phyloP scores from a whole-genome alignment of 2,329 filamentous ascomycete genomes.

The Colletotrichum lini region DNA sequence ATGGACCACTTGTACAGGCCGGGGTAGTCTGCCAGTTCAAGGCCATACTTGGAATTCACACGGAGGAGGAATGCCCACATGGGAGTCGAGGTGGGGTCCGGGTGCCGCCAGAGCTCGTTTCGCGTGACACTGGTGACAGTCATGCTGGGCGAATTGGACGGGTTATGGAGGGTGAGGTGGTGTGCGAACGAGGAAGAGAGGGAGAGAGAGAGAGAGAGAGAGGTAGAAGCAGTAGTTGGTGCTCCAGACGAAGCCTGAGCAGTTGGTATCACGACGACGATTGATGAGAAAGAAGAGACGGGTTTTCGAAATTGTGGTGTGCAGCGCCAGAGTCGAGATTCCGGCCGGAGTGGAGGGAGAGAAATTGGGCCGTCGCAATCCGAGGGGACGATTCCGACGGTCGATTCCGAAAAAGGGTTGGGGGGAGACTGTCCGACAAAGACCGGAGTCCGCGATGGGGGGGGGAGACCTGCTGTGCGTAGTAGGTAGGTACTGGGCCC shows the following conservation, averaged over 20 bases:
- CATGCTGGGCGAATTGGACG: conserved; percentile 32
- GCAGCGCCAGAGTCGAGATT: conserved; percentile 16
- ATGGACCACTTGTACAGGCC: conserved; percentile 91
- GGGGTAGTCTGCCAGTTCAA: conserved; percentile 76
- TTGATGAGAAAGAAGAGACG: not conserved
- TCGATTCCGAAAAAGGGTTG: conserved; percentile 34
- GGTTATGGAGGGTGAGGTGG: conserved; percentile 19
- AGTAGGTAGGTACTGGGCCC: not conserved
- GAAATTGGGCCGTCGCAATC: conserved; percentile 42
- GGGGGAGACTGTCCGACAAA: not conserved
- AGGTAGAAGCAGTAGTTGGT: not conserved
- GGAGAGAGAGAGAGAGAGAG: not conserved
- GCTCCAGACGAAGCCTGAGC: conserved; percentile 13
- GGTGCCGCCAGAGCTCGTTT: conserved; percentile 79
- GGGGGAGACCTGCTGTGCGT: conserved; percentile 10
- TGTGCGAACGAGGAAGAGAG: not conserved
- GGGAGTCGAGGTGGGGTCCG: conserved; percentile 74
- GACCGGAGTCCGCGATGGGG: conserved; percentile 42
- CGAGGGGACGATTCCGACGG: conserved; percentile 37
- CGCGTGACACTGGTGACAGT: conserved; percentile 42
- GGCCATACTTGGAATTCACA: conserved; percentile 76
- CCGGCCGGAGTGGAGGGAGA: conserved; percentile 32
- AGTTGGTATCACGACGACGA: conserved; percentile 6
- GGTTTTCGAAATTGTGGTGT: conserved; percentile 13
- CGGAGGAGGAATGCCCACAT: conserved; percentile 80